These are phyloP conservation scores for Capronia epimyces DNA, from an alignment of 2,329 filamentous ascomycete species.

Conservation along the genomic window DNA sequence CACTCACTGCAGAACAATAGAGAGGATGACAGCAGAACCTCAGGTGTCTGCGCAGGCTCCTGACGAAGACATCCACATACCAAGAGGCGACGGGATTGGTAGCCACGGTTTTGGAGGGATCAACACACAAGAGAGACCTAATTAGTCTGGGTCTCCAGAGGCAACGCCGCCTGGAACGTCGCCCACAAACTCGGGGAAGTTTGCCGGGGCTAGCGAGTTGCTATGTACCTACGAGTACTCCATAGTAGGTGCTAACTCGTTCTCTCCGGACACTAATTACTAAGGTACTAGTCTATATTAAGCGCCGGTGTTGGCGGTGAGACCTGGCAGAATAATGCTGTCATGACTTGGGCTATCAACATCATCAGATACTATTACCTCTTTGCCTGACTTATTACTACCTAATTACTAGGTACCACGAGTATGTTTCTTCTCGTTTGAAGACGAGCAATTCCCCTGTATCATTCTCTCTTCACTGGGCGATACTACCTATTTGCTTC, in stretches of 20 bases:
- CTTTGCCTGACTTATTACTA: too few relatives aligned
- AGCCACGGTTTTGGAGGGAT: background rate
- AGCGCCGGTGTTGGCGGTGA: background rate
- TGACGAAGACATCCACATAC: background rate
- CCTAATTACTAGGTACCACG: too few relatives aligned
- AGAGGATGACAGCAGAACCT: background rate
- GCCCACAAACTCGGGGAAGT: background rate
- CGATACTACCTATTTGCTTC: background rate
- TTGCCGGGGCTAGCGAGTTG: background rate
- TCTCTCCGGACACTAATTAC: too few relatives aligned
- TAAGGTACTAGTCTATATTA: background rate
- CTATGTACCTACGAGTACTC: too few relatives aligned
- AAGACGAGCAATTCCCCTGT: background rate
- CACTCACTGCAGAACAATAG: background rate
- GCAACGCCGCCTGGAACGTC: background rate
- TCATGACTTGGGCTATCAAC: background rate
- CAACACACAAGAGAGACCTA: slow-evolving; percentile 1
- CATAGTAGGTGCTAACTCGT: too few relatives aligned
- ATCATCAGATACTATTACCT: too few relatives aligned
- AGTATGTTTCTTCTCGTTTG: too few relatives aligned
- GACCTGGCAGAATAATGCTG: background rate
- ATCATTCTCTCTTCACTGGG: too few relatives aligned
- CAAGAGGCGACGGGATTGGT: background rate
- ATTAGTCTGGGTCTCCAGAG: slow-evolving; percentile 2
- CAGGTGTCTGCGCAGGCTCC: background rate